Percentiles rank a stretch among this genome's conserved stretches.
Evolutionary conservation across 306 rosid species (phyloP).

Genomic region (Cicer arietinum): DNA sequence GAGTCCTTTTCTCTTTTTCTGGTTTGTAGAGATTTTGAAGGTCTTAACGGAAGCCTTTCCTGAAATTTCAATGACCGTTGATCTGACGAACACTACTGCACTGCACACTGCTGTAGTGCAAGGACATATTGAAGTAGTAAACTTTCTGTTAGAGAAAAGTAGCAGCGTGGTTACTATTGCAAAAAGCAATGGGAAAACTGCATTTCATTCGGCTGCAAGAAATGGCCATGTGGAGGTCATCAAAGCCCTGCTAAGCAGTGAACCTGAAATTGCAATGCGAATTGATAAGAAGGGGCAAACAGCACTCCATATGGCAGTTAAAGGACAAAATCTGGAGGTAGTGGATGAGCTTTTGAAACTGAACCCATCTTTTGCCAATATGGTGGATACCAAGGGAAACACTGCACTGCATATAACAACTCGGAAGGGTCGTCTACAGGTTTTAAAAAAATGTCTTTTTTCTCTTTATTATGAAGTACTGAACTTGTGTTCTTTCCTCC

Average conservation of each 20-base stretch:
- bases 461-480: not conserved
- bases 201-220: slow-evolving; percentile 82
- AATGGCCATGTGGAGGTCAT: slow-evolving; percentile 67
- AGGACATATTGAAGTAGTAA: slow-evolving; percentile 68
- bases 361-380: slow-evolving; percentile 57
- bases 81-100: slow-evolving; percentile 75
- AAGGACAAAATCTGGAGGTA: slow-evolving; percentile 71
- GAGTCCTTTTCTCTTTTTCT: slow-evolving; percentile 33
- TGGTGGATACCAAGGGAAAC: slow-evolving; percentile 73
- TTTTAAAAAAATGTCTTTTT: slow-evolving; percentile 36
- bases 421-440: slow-evolving; percentile 73
- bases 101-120: slow-evolving; percentile 82
- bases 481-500: slow-evolving; percentile 22
- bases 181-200: slow-evolving; percentile 78
- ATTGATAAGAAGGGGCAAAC: slow-evolving; percentile 82
- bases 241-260: slow-evolving; percentile 63
- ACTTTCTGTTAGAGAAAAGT: slow-evolving; percentile 61
- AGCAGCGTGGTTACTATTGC: slow-evolving; percentile 60
- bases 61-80: slow-evolving; percentile 77
- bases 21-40: slow-evolving; percentile 68
- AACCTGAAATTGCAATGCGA: slow-evolving; percentile 62
- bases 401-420: slow-evolving; percentile 75
- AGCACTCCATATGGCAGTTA: slow-evolving; percentile 83
- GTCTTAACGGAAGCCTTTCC: slow-evolving; percentile 68
- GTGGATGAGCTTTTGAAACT: slow-evolving; percentile 62